A percentile compares a stretch with the other conserved stretches of the same genome.
Conservation (phyloP, 768 basidiomycete species). For the Boletus pseudopeckii region DNA sequence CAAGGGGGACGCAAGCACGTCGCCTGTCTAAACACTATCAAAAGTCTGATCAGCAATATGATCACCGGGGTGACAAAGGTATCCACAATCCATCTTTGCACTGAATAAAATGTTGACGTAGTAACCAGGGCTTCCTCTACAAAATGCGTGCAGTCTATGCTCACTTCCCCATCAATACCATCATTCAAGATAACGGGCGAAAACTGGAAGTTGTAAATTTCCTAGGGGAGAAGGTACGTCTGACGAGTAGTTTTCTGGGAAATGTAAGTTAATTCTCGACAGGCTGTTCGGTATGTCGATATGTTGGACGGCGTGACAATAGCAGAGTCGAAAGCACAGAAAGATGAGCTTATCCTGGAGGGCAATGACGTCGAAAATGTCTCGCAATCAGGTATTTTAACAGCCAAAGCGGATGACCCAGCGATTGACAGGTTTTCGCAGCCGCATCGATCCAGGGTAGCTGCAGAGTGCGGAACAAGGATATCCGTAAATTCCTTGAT, state of each 20-base stretch:
- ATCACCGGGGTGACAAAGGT: slow-evolving; percentile 96
- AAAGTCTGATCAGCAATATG: slow-evolving; percentile 96
- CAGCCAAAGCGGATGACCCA: not conserved
- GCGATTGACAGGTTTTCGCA: slow-evolving; percentile 26
- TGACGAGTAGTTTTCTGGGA: not conserved
- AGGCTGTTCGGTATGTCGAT: slow-evolving; percentile 88
- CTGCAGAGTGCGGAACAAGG: slow-evolving; percentile 98
- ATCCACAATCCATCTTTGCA: not conserved
- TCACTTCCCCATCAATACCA: slow-evolving; percentile 99
- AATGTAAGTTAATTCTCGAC: not conserved
- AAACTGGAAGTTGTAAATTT: slow-evolving; percentile 92
- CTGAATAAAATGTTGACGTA: slow-evolving; percentile 4
- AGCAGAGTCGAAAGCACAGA: slow-evolving; percentile 84
- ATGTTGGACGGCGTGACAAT: slow-evolving; percentile 90
- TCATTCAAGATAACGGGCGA: slow-evolving; percentile 73
- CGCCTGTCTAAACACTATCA: slow-evolving; percentile 95
- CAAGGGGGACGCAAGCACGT: slow-evolving; percentile 98
- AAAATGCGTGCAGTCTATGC: slow-evolving; percentile 99
- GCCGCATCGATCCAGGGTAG: slow-evolving; percentile 97
- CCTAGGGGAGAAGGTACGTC: slow-evolving; percentile 83
- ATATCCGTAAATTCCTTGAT: slow-evolving; percentile 98
- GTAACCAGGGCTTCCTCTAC: slow-evolving; percentile 89
- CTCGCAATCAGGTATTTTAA: slow-evolving; percentile 80
- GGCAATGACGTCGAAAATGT: slow-evolving; percentile 97
- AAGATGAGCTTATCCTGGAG: slow-evolving; percentile 91